Base-by-base conservation (phyloP, 2,329 filamentous ascomycete genomes). In the Fusarium beomiforme region DNA sequence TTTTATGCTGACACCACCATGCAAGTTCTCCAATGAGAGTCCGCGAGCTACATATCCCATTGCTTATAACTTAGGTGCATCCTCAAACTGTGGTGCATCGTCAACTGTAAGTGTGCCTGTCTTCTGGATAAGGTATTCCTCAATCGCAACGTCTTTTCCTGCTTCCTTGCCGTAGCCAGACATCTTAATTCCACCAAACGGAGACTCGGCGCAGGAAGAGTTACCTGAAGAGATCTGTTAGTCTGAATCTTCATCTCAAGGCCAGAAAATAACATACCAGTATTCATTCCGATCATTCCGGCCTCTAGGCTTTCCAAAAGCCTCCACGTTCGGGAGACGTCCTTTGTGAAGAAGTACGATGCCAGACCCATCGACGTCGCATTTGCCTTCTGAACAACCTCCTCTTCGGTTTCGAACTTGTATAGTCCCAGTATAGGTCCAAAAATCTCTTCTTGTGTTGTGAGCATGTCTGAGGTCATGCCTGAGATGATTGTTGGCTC, bases 101-200 rank as follows among this genome's bases (percentile, higher is more conserved):
- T 54, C 64, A 5, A 70, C 7, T 1, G 60, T 59, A 3, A 70
- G 8, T 2, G 67, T 70, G 0, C 66, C 67, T 2, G 81, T 82
- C 71, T 84, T 84, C 2, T 80, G 81, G 17, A 83, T 77, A 6
- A 84, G 74, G 17, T 81, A 84, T 60, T 84, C 83, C 31, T 83
- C 78, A 14, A 84, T 78, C 0, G 82, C 82, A 9, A 83, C 77
- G 24, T 84, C 82, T 58, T 83, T 83, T 31, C 83, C 82, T 42
- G 83, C 44, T n/a, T 73, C 71, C 36, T 73, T 73, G 1, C 71
- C 71, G 23, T 72, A 63, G 1, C 71, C 71, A 1, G 56, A 69
- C 16, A 59, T 39, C 13, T 69, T 73, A 2, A 73, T 73, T 4
- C 67, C 70, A 0, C 71, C 71, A n/a, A 73, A 84, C 0, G 82